These are phyloP conservation scores for Termitomyces sp. DNA, from an alignment of 768 basidiomycete species.

Conservation along the genomic window DNA sequence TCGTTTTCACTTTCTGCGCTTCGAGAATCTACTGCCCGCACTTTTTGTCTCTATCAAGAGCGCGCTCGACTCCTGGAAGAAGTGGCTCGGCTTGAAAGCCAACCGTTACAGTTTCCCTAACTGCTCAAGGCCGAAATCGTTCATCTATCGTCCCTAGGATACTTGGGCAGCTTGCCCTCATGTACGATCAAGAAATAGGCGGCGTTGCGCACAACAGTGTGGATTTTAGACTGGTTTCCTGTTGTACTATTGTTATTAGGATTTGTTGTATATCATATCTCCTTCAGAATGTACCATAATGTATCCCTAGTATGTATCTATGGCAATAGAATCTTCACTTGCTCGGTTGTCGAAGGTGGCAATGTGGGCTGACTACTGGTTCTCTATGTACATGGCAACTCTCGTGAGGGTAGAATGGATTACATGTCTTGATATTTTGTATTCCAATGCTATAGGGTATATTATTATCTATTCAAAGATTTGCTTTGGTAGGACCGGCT, in stretches of 20 bases:
- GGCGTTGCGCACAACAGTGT: not conserved
- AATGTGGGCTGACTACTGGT: not conserved
- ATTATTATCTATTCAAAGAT: constrained; percentile 11
- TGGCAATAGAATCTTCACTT: not conserved
- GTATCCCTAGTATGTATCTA: not conserved
- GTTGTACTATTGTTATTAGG: not conserved
- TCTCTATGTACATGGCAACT: not conserved
- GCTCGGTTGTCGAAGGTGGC: not conserved
- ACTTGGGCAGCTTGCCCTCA: not conserved
- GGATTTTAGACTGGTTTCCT: not conserved
- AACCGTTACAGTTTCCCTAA: not conserved
- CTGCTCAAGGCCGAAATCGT: not conserved
- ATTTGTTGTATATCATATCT: not conserved
- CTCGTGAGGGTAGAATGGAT: not conserved
- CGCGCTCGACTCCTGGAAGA: constrained; percentile 51
- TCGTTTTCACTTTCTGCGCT: constrained; percentile 4
- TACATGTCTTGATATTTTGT: not conserved
- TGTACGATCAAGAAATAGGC: no score
- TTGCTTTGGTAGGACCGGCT: constrained; percentile 17
- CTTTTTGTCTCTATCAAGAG: constrained; percentile 48
- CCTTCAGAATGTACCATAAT: not conserved
- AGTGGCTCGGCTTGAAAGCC: constrained; percentile 37
- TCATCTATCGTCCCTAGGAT: not conserved
- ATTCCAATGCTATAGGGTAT: not conserved
- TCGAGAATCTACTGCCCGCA: constrained; percentile 28